Base-by-base conservation (phyloP, 1,284 basidiomycete genomes). In the Heliocybe sulcata region DNA sequence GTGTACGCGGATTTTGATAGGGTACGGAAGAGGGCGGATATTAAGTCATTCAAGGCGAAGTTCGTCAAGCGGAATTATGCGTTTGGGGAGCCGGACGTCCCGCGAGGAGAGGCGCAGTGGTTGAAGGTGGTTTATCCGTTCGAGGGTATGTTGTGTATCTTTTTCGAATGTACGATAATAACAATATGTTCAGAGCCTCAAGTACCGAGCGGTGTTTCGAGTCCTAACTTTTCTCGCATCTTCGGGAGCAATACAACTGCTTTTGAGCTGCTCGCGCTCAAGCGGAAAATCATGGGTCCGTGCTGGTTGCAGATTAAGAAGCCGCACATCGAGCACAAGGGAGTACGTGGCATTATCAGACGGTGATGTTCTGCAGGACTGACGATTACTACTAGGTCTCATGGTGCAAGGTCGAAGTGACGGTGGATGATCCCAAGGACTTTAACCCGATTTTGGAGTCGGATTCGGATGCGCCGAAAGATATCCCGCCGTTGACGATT, bases 251-350 rank as follows among this genome's bases (percentile, higher is more conserved):
- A 87, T 62, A 95, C 94, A 0, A 92, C 77, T 55, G 89, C 96
- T 0, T 99, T 99, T 64, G 97, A 99, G 69, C 75, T 95, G 8
- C 82, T 99, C n/a, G 93, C 94, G 1, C 65, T 99, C 54, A 98
- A 98, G 72, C 84, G 94, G 35, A 94, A 94, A 72, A 98, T 99
- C 60, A 98, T 98, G 92, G 97, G 97, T 2, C 95, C 97, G 0
- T 99, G 97, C 68, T 99, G 96, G 97, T 76, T 99, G 52, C 81
- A 89, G 57, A 80, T 99, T 60, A 87, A 89, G 67, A 80, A 86
- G 23, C 83, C 87, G 11, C 71, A 80, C 48, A 72, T 92, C 20
- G 86, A 89, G 54, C 72, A 85, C 63, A 88, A 90, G 69, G 87
- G 88, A 9, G 91, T 93, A 67, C 55, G 87, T 71, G 3, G 6